These are phyloP conservation scores for Tolypocladium ovalisporum DNA, from an alignment of 2,329 filamentous ascomycete genomes.

Conservation along the genomic window DNA sequence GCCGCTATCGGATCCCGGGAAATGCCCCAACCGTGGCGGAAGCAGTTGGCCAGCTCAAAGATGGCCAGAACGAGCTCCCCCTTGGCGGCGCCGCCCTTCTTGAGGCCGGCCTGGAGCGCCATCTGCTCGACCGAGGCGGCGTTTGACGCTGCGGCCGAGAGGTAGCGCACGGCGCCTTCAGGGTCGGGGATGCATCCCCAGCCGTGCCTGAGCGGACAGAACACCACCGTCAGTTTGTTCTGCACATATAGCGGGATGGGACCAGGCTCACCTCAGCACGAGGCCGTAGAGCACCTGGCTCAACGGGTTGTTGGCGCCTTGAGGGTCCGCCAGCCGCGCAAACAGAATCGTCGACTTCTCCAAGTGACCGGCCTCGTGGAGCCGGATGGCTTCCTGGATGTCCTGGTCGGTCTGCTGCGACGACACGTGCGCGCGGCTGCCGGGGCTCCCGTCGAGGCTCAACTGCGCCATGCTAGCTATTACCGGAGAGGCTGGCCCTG, in stretches of 20 bases:
- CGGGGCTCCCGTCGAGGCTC: slow-evolving; percentile 8
- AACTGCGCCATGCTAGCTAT: slow-evolving; percentile 12
- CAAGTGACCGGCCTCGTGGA: slow-evolving; percentile 79
- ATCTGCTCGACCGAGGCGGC: slow-evolving; percentile 77
- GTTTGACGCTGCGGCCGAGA: slow-evolving; percentile 82
- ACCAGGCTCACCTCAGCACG: slow-evolving; percentile 57
- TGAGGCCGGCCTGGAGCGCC: slow-evolving; percentile 76
- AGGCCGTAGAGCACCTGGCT: slow-evolving; percentile 95
- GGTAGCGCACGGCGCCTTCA: slow-evolving; percentile 65
- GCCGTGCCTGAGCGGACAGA: slow-evolving; percentile 54
- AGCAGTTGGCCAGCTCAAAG: slow-evolving; percentile 87
- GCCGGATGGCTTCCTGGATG: slow-evolving; percentile 89
- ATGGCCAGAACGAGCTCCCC: slow-evolving; percentile 94
- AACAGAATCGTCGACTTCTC: slow-evolving; percentile 77
- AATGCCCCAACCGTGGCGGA: slow-evolving; percentile 91
- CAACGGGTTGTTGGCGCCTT: slow-evolving; percentile 80
- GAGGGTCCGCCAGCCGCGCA: slow-evolving; percentile 68
- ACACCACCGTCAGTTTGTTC: background rate
- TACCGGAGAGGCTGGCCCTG: slow-evolving; percentile 12
- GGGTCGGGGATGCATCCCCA: slow-evolving; percentile 78
- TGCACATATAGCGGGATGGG: slow-evolving; percentile 6
- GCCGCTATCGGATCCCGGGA: slow-evolving; percentile 78
- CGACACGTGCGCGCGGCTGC: slow-evolving; percentile 23
- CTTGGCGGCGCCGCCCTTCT: slow-evolving; percentile 89
- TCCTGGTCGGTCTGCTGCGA: slow-evolving; percentile 50